Evolutionary conservation across 2,329 filamentous ascomycete species (phyloP), one percentile per base, ranked within the genome.

Genomic region (Aspergillus clavatus): DNA sequence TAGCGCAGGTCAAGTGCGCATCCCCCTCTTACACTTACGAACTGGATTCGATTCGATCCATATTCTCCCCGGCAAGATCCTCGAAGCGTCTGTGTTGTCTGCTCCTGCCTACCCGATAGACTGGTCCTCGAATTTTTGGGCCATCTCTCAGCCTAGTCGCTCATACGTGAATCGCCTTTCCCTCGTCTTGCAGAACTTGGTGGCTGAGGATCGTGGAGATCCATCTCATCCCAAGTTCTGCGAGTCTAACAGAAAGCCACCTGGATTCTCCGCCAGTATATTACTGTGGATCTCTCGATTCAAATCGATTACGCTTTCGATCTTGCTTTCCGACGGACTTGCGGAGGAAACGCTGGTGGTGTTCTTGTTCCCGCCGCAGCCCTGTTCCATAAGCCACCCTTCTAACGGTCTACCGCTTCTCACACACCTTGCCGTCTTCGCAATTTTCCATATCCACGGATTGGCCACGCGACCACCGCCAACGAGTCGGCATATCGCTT

Each of bases 401-500:
- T 35, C 18, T 35, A 35, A 35, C 31, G 31, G 31, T 18, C 31
- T 35, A 43, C 38, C 36, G 46, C 39, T 24, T 47, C 45, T 48
- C 47, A 44, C 52, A 38, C 53, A 53, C 41, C 48, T 35, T 53
- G 46, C 56, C 57, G 48, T 50, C 43, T 49, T 59, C 56, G 49
- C 58, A 57, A 52, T 51, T 56, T 57, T 53, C 55, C 40, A 43
- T 70, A 65, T 69, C 57, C 61, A 50, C 68, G 62, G 51, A 68
- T 70, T 53, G 54, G 61, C 54, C 73, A 75, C 50, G 53, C 70
- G 59, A 68, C 65, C 56, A 60, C 69, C 53, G 58, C 66, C 48
- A 73, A 74, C 60, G 68, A 68, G 52, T 65, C 72, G 54, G 67
- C 71, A 57, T 62, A 60, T 37, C 68, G 71, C 57, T 36, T 42